These are phyloP conservation scores for Zizania latifolia DNA, from an alignment of 176 grass and related monocot genomes.

Conservation along the genomic window DNA sequence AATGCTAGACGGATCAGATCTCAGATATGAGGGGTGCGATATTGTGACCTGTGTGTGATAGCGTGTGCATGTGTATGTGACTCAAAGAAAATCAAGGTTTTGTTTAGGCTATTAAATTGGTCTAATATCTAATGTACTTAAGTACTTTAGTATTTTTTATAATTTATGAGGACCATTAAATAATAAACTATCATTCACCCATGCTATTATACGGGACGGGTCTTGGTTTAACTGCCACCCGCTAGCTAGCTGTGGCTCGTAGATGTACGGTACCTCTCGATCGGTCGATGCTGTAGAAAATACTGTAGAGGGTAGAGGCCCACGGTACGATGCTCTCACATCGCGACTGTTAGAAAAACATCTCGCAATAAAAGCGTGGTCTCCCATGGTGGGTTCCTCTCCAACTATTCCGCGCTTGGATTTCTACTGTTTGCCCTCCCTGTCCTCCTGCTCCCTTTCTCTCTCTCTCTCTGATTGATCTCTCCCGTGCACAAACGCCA, in stretches of 20 bases:
- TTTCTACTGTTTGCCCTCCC: neutral
- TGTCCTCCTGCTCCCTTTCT: neutral
- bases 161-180: too few species aligned
- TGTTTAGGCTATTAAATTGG: too few species aligned
- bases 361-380: constrained; percentile 28
- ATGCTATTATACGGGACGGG: too few species aligned
- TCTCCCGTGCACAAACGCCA: neutral
- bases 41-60: too few species aligned
- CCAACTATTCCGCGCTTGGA: neutral
- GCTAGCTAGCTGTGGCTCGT: neutral
- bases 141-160: too few species aligned
- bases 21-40: too few species aligned
- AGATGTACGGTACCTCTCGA: neutral
- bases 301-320: neutral
- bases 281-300: neutral
- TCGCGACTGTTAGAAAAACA: constrained; percentile 14
- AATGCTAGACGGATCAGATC: too few species aligned
- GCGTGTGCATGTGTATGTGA: too few species aligned
- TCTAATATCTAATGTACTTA: too few species aligned
- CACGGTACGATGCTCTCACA: neutral
- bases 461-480: neutral
- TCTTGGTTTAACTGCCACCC: too few species aligned
- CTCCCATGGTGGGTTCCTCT: neutral
- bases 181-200: too few species aligned
- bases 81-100: too few species aligned